phyloP scores from a whole-genome alignment of 495 filamentous ascomycete genomes.

The Usnea hakonensis region DNA sequence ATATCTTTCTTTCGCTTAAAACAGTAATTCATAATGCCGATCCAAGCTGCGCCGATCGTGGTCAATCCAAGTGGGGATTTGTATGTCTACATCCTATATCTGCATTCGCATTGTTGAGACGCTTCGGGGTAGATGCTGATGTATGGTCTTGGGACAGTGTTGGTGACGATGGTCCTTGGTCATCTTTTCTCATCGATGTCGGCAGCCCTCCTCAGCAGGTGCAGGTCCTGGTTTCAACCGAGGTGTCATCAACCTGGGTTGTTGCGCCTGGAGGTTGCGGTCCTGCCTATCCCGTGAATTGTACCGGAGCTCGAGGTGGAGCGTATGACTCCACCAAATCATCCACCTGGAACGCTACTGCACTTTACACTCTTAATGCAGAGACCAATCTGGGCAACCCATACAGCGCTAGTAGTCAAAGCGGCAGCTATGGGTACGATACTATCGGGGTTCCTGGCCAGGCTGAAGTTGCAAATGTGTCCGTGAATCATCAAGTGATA shows the following conservation, averaged over 20 bases:
- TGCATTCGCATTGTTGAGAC: neutral
- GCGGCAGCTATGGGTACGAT: slow-evolving; percentile 55
- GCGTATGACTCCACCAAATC: slow-evolving; percentile 45
- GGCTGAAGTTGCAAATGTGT: slow-evolving; percentile 33
- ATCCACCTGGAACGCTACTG: slow-evolving; percentile 48
- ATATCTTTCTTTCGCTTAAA: neutral
- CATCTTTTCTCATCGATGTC: slow-evolving; percentile 29
- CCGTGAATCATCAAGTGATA: slow-evolving; percentile 42
- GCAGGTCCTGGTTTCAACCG: slow-evolving; percentile 33
- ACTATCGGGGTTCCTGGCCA: slow-evolving; percentile 36
- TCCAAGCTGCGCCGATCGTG: slow-evolving; percentile 24
- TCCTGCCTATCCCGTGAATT: slow-evolving; percentile 18
- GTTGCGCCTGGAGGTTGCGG: slow-evolving; percentile 33
- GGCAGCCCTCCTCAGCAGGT: slow-evolving; percentile 32
- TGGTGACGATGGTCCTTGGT: slow-evolving; percentile 35
- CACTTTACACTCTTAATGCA: slow-evolving; percentile 43
- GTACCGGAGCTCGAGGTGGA: slow-evolving; percentile 40
- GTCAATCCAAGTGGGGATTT: slow-evolving; percentile 22
- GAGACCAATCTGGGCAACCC: slow-evolving; percentile 37
- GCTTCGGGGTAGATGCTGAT: slow-evolving; percentile 6
- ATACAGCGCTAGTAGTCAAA: slow-evolving; percentile 45
- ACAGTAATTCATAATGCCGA: slow-evolving; percentile 15
- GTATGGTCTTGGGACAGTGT: slow-evolving; percentile 3
- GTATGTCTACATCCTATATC: slow-evolving; percentile 15
- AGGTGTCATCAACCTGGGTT: slow-evolving; percentile 37